phyloP scores from a whole-genome alignment of 2,329 filamentous ascomycete species.

The Alternaria sp. region DNA sequence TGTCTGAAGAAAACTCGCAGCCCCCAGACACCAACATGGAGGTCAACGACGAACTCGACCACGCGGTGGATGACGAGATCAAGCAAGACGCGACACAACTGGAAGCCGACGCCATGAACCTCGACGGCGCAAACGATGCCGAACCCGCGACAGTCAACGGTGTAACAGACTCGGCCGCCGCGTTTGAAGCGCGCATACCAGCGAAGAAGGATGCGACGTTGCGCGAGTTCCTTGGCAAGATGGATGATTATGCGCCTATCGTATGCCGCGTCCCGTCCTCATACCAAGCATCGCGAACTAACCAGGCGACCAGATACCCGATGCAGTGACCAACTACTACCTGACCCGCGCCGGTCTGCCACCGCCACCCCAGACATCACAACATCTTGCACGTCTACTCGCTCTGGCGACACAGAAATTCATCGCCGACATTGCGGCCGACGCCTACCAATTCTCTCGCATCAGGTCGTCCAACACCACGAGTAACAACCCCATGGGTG shows the following conservation, averaged over 20 bases:
- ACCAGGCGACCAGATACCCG: constrained; percentile 76
- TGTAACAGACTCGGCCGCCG: constrained; percentile 54
- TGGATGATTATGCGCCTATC: constrained; percentile 98
- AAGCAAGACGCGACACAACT: constrained; percentile 44
- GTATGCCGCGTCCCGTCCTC: constrained; percentile 62
- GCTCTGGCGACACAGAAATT: constrained; percentile 99
- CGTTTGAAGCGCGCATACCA: constrained; percentile 70
- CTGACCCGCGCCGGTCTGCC: constrained; percentile 95
- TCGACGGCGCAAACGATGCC: constrained; percentile 53
- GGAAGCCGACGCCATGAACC: constrained; percentile 50
- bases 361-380: constrained; percentile 88
- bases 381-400: constrained; percentile 88
- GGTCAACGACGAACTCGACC: constrained; percentile 52
- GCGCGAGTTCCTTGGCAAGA: constrained; percentile 92
- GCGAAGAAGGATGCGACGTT: constrained; percentile 91
- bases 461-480: constrained; percentile 94
- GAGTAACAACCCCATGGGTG: constrained; percentile 90
- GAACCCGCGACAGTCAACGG: constrained; percentile 48
- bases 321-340: constrained; percentile 98
- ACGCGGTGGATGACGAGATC: constrained; percentile 55
- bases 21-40: constrained; percentile 42
- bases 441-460: constrained; percentile 96
- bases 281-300: constrained; percentile 15
- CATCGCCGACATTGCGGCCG: constrained; percentile 94
- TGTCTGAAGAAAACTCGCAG: constrained; percentile 45